A percentile compares a stretch with the other conserved stretches of the same genome.
These are phyloP conservation scores for Alternaria ventricosa DNA, from an alignment of 2,329 filamentous ascomycete species.

Conservation along the genomic window DNA sequence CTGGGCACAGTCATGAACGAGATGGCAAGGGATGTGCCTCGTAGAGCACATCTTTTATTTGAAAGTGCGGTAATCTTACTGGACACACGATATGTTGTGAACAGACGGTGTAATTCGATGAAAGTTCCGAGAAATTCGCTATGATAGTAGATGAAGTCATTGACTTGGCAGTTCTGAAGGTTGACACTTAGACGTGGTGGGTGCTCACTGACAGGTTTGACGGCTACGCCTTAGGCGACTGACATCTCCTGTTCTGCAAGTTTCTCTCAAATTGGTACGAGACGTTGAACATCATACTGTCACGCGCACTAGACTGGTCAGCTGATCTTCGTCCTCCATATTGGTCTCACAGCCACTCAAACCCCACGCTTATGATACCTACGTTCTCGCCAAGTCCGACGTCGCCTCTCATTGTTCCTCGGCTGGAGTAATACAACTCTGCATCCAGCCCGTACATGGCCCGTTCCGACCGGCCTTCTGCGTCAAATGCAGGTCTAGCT, in stretches of 20 bases:
- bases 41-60: background rate
- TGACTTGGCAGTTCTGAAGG: background rate
- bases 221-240: background rate
- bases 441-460: background rate
- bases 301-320: background rate
- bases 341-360: background rate
- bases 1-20: background rate
- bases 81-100: background rate
- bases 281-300: background rate
- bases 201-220: background rate
- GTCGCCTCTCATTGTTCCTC: background rate
- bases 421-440: background rate
- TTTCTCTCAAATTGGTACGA: background rate
- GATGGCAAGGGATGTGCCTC: background rate
- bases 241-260: background rate
- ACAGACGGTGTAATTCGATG: background rate
- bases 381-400: constrained; percentile 9
- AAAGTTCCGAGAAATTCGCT: background rate
- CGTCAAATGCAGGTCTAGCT: background rate
- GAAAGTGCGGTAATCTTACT: background rate
- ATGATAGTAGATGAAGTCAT: background rate
- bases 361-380: constrained; percentile 3
- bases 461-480: constrained; percentile 1
- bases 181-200: background rate
- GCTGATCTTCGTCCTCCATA: background rate